Conservation (phyloP, 805 yeast genomes). For the Limtongia smithiae region DNA sequence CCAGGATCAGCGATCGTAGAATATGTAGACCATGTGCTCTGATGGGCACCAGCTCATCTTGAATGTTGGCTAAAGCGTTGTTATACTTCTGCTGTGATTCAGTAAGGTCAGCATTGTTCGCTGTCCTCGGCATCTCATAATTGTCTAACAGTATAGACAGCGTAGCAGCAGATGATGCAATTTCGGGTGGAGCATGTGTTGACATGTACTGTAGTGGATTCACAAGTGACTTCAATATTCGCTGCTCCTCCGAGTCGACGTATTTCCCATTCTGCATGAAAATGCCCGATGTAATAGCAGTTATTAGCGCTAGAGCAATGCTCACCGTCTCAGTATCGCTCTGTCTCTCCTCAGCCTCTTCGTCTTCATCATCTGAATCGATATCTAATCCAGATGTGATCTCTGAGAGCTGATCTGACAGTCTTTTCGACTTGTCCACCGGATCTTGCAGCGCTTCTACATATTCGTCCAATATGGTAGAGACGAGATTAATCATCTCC, state of each 20-base stretch:
- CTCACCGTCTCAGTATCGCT: slow-evolving; percentile 37
- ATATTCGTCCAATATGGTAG: slow-evolving; percentile 41
- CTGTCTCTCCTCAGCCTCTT: slow-evolving; percentile 31
- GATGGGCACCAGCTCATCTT: slow-evolving; percentile 78
- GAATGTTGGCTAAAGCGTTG: slow-evolving; percentile 62
- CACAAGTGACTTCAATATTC: slow-evolving; percentile 15
- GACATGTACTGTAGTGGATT: slow-evolving; percentile 24
- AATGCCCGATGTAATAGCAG: slow-evolving; percentile 35
- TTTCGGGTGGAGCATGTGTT: slow-evolving; percentile 15
- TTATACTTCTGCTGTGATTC: slow-evolving; percentile 39
- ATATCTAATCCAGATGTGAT: slow-evolving; percentile 9
- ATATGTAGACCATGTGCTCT: slow-evolving; percentile 79
- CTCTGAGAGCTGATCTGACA: slow-evolving; percentile 11
- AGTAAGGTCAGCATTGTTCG: slow-evolving; percentile 3
- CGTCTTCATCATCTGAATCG: slow-evolving; percentile 31
- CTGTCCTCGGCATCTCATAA: slow-evolving; percentile 2
- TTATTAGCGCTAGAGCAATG: slow-evolving; percentile 36
- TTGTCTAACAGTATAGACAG: slow-evolving; percentile 26
- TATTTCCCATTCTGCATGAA: slow-evolving; percentile 2
- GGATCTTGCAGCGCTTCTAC: slow-evolving; percentile 32
- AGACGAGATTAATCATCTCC: slow-evolving; percentile 52
- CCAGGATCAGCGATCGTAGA: slow-evolving; percentile 53
- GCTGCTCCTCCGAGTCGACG: slow-evolving; percentile 15
- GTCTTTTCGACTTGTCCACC: slow-evolving; percentile 41
- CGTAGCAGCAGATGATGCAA: slow-evolving; percentile 25